A percentile compares a stretch with the other conserved stretches of the same genome.
phyloP scores from a whole-genome alignment of 1,139 yeast species.

The Kodamaea fungicola region DNA sequence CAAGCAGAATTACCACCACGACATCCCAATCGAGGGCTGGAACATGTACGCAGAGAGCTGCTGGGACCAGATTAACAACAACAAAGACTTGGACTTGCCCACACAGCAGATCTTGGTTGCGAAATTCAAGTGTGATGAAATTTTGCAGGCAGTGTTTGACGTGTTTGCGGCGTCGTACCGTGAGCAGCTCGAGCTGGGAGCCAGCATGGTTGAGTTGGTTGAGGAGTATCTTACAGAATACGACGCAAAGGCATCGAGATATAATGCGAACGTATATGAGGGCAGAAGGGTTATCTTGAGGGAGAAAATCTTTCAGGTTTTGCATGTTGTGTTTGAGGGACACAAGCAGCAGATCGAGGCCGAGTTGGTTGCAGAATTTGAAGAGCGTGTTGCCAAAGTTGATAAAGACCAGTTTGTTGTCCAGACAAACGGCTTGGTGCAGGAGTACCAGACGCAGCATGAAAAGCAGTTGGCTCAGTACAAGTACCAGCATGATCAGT shows the following conservation, averaged over 20 bases:
- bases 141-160: conserved; percentile 50
- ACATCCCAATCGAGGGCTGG: conserved; percentile 95
- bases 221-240: conserved; percentile 48
- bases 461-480: conserved; percentile 4
- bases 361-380: conserved; percentile 15
- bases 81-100: conserved; percentile 92
- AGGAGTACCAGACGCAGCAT: conserved; percentile 1
- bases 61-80: conserved; percentile 91
- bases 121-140: conserved; percentile 91
- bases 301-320: conserved; percentile 42
- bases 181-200: conserved; percentile 13
- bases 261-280: conserved; percentile 59
- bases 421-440: conserved; percentile 3
- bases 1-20: conserved; percentile 72
- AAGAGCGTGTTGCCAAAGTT: conserved; percentile 7
- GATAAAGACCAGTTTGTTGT: conserved; percentile 3
- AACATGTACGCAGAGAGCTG: conserved; percentile 84
- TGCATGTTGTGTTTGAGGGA: conserved; percentile 41
- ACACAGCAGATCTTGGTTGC: conserved; percentile 96
- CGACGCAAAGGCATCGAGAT: conserved; percentile 71
- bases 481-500: conserved; percentile 6
- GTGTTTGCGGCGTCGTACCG: conserved; percentile 40
- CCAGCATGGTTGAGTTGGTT: conserved; percentile 38
- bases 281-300: conserved; percentile 53
- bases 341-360: conserved; percentile 15